Conservation (phyloP, 176 grass and related monocot species). For the barley (Hordeum vulgare) region DNA sequence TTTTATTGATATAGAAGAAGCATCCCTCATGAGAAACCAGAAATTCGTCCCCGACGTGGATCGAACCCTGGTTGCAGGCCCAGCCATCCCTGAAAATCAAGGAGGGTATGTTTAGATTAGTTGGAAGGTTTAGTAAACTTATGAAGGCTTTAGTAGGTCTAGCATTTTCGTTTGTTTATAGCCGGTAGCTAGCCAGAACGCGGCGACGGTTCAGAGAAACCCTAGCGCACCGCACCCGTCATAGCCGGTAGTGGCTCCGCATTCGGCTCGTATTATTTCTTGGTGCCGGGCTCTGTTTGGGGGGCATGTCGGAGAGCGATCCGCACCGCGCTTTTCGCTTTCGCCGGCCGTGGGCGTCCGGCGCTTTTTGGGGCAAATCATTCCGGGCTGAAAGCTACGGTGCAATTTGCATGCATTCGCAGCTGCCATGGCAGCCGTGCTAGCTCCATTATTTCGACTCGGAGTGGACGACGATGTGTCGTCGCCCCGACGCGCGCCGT, state of each 20-base stretch:
- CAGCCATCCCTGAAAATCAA: too few relatives aligned
- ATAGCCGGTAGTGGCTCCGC: too few relatives aligned
- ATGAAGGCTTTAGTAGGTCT: too few relatives aligned
- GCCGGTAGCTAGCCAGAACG: background rate
- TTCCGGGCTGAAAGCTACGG: background rate
- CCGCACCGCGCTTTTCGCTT: background rate
- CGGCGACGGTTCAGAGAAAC: constrained; percentile 9
- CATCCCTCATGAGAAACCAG: too few relatives aligned
- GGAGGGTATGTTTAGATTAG: too few relatives aligned
- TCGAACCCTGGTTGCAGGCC: too few relatives aligned
- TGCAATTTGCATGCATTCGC: too few relatives aligned
- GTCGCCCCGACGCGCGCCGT: background rate
- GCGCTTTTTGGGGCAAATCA: background rate
- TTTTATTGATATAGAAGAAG: too few relatives aligned
- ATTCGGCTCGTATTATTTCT: background rate
- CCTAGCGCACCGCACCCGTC: background rate
- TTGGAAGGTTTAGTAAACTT: too few relatives aligned
- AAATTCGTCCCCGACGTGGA: too few relatives aligned
- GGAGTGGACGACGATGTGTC: background rate
- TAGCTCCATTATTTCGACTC: background rate
- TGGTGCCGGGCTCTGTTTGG: background rate
- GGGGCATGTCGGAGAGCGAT: background rate
- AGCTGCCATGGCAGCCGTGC: background rate
- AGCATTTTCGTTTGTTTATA: too few relatives aligned
- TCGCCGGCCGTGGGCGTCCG: background rate